These are phyloP conservation scores for Biancaea sappan DNA, from an alignment of 306 rosid genomes.

Conservation along the genomic window DNA sequence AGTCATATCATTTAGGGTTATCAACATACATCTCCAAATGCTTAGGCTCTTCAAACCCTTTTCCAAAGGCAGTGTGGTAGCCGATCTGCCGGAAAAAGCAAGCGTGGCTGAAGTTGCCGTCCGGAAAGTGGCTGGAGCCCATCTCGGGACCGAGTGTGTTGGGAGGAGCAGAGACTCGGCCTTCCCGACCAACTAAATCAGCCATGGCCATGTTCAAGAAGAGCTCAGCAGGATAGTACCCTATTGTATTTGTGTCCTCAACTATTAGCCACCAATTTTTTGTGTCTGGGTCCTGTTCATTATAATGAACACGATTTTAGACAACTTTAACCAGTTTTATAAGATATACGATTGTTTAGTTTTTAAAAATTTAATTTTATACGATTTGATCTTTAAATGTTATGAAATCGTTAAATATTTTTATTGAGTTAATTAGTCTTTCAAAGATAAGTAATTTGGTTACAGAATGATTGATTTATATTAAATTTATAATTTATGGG, in stretches of 20 bases:
- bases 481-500: too few relatives aligned
- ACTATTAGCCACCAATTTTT: slow-evolving; percentile 21
- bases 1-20: background rate
- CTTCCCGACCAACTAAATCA: slow-evolving; percentile 6
- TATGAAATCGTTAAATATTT: too few relatives aligned
- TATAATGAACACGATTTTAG: too few relatives aligned
- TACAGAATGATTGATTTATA: too few relatives aligned
- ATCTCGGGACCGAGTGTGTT: background rate
- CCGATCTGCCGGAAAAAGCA: background rate
- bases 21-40: background rate
- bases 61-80: background rate
- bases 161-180: background rate
- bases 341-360: too few relatives aligned
- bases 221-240: slow-evolving; percentile 25
- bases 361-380: too few relatives aligned
- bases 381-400: too few relatives aligned
- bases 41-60: background rate
- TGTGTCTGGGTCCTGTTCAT: background rate
- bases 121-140: slow-evolving; percentile 3
- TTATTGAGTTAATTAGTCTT: too few relatives aligned
- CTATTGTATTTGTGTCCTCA: background rate
- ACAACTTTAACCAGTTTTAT: too few relatives aligned
- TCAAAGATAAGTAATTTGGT: too few relatives aligned
- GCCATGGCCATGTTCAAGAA: background rate
- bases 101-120: background rate